Conservation (phyloP, 345 rosid species). For the Corymbia maculata region DNA sequence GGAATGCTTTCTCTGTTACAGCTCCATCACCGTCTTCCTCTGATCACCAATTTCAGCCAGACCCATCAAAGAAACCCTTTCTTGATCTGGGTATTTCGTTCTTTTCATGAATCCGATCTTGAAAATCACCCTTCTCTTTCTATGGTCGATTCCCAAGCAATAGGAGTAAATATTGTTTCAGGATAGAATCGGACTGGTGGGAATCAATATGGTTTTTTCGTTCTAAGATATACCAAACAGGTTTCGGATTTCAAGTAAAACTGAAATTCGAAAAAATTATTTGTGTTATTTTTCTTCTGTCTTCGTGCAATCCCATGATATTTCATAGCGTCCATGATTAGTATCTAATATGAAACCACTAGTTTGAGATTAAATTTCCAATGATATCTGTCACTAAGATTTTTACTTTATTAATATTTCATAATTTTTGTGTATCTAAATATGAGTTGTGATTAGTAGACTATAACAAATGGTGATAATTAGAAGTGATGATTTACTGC, state of each 20-base stretch:
- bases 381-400: accelerated
- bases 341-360: no score
- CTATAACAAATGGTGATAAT: accelerated
- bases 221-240: accelerated
- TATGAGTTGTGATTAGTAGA: accelerated
- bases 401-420: no score
- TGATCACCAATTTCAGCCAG: background rate
- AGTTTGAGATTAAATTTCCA: no score
- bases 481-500: no score
- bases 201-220: accelerated
- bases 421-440: no score
- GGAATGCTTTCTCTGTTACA: background rate
- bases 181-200: background rate
- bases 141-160: background rate
- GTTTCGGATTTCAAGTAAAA: accelerated
- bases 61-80: background rate
- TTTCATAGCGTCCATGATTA: no score
- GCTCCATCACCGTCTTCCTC: background rate
- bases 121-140: background rate
- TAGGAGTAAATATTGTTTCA: no score
- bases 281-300: no score
- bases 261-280: no score
- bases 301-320: no score
- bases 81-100: background rate
- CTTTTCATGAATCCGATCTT: background rate